Evolutionary conservation across 2,329 filamentous ascomycete genomes (phyloP).

Genomic region (Penicillium nordicum): DNA sequence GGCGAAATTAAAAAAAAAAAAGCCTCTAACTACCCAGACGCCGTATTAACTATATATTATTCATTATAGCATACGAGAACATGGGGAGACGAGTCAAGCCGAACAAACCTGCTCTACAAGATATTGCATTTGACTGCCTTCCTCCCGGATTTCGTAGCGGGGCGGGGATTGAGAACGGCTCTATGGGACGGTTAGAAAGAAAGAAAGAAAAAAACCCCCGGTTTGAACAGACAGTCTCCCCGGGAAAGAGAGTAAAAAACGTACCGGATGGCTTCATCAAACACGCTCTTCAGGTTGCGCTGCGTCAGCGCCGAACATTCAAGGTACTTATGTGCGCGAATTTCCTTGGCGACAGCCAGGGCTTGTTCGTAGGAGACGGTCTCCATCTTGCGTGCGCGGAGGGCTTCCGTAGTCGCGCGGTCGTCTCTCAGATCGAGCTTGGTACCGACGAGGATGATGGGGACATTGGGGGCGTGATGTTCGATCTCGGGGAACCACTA

Average conservation of each 20-base stretch:
- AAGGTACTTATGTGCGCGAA: constrained; percentile 93
- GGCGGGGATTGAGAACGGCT: constrained; percentile 49
- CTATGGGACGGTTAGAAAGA: constrained; percentile 23
- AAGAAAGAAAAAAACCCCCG: background rate
- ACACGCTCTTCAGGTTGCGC: constrained; percentile 95
- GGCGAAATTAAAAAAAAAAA: constrained; percentile 17
- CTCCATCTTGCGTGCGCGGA: constrained; percentile 91
- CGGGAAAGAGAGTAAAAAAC: constrained; percentile 30
- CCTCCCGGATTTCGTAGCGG: constrained; percentile 44
- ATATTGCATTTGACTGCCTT: constrained; percentile 41
- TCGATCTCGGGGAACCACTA: constrained; percentile 98
- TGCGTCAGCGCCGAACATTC: constrained; percentile 97
- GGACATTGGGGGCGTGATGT: constrained; percentile 90
- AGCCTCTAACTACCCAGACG: constrained; percentile 32
- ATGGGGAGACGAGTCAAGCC: constrained; percentile 17
- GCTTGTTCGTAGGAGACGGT: constrained; percentile 95
- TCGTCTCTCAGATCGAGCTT: constrained; percentile 96
- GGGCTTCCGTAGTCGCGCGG: constrained; percentile 71
- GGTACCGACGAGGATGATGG: constrained; percentile 94
- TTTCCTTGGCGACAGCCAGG: constrained; percentile 83
- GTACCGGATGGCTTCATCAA: constrained; percentile 96
- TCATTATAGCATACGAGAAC: constrained; percentile 33
- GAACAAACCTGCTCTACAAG: constrained; percentile 33
- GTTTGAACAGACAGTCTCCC: background rate
- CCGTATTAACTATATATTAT: constrained; percentile 40